Evolutionary conservation across 768 basidiomycete species (phyloP), one percentile per base, ranked within the genome.

Genomic region (Termitomyces sp.): DNA sequence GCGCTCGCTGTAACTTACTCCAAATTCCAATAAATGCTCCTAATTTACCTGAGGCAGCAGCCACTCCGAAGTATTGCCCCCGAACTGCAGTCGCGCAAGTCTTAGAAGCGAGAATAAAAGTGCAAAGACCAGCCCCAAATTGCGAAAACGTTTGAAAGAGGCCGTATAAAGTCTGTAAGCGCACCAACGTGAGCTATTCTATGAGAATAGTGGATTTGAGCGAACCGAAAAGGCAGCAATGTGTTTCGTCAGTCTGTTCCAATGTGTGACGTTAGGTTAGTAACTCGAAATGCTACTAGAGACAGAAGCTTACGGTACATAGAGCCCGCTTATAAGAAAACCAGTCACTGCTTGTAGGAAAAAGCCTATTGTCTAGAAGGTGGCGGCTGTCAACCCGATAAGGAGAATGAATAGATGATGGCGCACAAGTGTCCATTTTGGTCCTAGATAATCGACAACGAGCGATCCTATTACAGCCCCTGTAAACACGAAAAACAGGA

Each of bases 61-160:
- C 93, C 23, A 83, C 58, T 23, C 91, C 92, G 63, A 94, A 94
- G 66, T 84, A 88, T 50, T 92, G 87, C 1, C 91, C 91, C 54
- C 91, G 84, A 41, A 89, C 75, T 22, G 88, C 91, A 2, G 94
- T 95, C 0, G 93, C 90, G 58, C 86, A 84, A 3, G 79, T 79
- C 73, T 97, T 95, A 50, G 83, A 76, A 3, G 93, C 93, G 56
- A 96, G 78, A 12, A 97, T 75, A 59, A 90, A 91, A 39, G 91
- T 74, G 60, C 84, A 87, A 68, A 94, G 91, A 25, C 93, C 93
- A 4, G 93, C 89, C 18, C 87, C 91, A 27, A 92, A 72, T 71
- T 94, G 94, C 42, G 93, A 94, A 51, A 93, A 86, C 62, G 81
- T 83, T 59, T 94, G 65, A 81, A 96, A 96, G 41, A 96, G 81